phyloP scores from a whole-genome alignment of 345 rosid genomes.

The Populus deltoides region DNA sequence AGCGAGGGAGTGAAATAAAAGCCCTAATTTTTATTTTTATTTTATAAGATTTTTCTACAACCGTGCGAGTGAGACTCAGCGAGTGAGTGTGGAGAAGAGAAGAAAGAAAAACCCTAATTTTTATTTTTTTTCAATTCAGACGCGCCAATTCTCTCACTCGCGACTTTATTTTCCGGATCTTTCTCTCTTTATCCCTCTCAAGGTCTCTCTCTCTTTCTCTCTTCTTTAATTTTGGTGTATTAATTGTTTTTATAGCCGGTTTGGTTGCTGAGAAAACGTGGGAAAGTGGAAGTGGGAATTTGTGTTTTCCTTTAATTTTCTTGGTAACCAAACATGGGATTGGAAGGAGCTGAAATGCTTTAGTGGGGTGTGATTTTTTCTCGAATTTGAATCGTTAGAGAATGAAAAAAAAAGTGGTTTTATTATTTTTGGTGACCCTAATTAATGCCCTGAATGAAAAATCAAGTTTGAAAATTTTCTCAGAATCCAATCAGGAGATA shows the following conservation, averaged over 20 bases:
- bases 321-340: background rate
- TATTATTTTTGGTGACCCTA: background rate
- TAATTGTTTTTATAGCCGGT: background rate
- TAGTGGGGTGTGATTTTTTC: background rate
- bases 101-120: conserved; percentile 1
- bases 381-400: background rate
- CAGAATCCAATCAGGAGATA: background rate
- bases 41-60: background rate
- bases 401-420: background rate
- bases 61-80: background rate
- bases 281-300: background rate
- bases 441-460: background rate
- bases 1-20: conserved; percentile 14
- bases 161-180: background rate
- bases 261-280: background rate
- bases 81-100: background rate
- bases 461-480: background rate
- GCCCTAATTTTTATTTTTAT: no score
- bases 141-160: conserved; percentile 7
- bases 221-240: background rate
- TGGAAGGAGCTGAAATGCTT: background rate
- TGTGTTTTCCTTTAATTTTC: background rate
- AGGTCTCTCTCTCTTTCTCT: background rate
- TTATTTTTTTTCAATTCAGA: background rate
- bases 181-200: background rate